These are phyloP conservation scores for Furcasterigmium furcatum DNA, from an alignment of 2,329 filamentous ascomycete genomes.

Conservation along the genomic window DNA sequence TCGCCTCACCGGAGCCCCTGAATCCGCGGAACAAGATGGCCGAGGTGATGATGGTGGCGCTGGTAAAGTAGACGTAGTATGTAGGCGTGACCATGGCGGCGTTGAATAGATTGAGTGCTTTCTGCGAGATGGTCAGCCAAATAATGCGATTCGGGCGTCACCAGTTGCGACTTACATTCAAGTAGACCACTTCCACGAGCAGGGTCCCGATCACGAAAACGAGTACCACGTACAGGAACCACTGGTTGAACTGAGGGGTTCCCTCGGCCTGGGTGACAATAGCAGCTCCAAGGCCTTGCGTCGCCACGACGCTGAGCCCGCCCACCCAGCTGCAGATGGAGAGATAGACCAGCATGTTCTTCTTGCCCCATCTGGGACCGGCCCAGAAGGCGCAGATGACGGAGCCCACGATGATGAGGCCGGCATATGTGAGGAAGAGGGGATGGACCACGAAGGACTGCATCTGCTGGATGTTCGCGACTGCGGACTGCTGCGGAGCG, in stretches of 20 bases:
- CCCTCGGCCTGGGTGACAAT: conserved; percentile 85
- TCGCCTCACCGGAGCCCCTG: conserved; percentile 77
- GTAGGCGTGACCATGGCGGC: conserved; percentile 95
- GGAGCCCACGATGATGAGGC: conserved; percentile 74
- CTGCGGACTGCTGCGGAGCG: conserved; percentile 81
- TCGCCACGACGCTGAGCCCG: conserved; percentile 90
- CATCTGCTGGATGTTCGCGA: conserved; percentile 88
- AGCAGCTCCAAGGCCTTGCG: conserved; percentile 86
- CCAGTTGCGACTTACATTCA: conserved; percentile 95
- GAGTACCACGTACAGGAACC: conserved; percentile 91
- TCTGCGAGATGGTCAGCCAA: conserved; percentile 59
- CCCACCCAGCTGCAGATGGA: conserved; percentile 95
- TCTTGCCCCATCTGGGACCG: conserved; percentile 87
- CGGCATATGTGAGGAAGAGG: conserved; percentile 81
- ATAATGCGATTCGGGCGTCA: not conserved
- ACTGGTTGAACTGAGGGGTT: conserved; percentile 88
- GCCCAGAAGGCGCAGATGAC: conserved; percentile 72
- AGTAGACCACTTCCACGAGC: conserved; percentile 87
- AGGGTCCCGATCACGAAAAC: conserved; percentile 89
- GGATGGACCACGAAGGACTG: conserved; percentile 81
- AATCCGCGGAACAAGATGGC: conserved; percentile 91
- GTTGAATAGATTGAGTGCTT: conserved; percentile 97
- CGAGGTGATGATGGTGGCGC: conserved; percentile 89
- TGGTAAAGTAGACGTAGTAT: conserved; percentile 98
- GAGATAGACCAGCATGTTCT: conserved; percentile 96